Evolutionary conservation across 1,284 basidiomycete genomes (phyloP).

Genomic region (Trametes polyzona): DNA sequence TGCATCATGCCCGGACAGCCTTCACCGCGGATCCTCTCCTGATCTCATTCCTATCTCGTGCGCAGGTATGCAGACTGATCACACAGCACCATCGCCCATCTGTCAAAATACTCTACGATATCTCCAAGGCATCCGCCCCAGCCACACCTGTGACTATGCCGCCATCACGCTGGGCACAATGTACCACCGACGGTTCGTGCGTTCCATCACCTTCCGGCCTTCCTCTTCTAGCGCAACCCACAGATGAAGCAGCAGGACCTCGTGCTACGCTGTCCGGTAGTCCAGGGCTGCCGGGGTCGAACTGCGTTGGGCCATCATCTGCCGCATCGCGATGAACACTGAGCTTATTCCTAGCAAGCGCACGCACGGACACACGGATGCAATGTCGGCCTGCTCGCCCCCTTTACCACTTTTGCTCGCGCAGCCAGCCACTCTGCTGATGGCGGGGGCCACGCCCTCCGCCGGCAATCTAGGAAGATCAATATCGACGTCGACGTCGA

Average conservation of each 20-base stretch:
- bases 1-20: slow-evolving; percentile 22
- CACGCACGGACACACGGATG: slow-evolving; percentile 4
- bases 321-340: neutral
- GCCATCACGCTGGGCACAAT: slow-evolving; percentile 7
- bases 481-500: slow-evolving; percentile 16
- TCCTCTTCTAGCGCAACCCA: slow-evolving; percentile 3
- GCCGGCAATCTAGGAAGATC: slow-evolving; percentile 22
- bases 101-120: slow-evolving; percentile 19
- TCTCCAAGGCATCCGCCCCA: slow-evolving; percentile 4
- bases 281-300: neutral
- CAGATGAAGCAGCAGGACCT: neutral
- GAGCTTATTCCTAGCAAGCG: neutral
- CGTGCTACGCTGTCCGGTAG: slow-evolving; percentile 1
- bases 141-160: neutral
- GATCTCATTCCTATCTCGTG: slow-evolving; percentile 20
- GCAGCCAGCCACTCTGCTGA: slow-evolving; percentile 1
- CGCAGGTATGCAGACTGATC: slow-evolving; percentile 12
- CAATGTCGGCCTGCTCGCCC: slow-evolving; percentile 5
- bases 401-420: neutral
- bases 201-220: slow-evolving; percentile 3
- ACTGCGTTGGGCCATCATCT: neutral
- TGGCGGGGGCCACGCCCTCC: slow-evolving; percentile 2
- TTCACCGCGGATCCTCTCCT: slow-evolving; percentile 26
- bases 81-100: slow-evolving; percentile 20
- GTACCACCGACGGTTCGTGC: neutral